Conservation (phyloP, 306 rosid species). For the Prosopis cineraria region DNA sequence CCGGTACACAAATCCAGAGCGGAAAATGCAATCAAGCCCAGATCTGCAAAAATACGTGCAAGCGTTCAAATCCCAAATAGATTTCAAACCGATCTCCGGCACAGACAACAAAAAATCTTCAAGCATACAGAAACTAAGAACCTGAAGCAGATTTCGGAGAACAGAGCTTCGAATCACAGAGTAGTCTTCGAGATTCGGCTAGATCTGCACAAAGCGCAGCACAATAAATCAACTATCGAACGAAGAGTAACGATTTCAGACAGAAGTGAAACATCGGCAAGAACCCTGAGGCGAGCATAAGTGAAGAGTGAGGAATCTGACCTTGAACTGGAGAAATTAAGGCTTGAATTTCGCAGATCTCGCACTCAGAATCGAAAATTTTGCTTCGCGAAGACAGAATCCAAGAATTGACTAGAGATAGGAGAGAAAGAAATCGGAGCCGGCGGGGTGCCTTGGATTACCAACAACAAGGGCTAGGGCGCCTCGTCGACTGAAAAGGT, state of each 20-base stretch:
- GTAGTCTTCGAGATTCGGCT: background rate
- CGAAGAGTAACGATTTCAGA: background rate
- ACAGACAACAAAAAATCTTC: background rate
- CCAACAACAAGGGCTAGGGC: background rate
- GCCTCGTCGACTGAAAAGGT: background rate
- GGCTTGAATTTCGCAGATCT: constrained; percentile 44
- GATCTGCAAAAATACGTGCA: constrained; percentile 39
- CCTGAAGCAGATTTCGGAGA: constrained; percentile 28
- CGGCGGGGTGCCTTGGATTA: background rate
- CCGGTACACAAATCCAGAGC: constrained; percentile 27
- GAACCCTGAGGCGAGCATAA: constrained; percentile 33
- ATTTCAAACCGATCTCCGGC: constrained; percentile 3
- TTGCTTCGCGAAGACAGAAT: constrained; percentile 7
- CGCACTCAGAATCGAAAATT: background rate
- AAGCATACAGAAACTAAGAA: constrained; percentile 27
- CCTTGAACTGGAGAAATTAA: constrained; percentile 42
- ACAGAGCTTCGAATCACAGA: constrained; percentile 16
- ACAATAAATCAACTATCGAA: background rate
- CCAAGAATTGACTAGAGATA: constrained; percentile 22
- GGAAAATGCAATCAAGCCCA: constrained; percentile 30
- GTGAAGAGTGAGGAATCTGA: constrained; percentile 48
- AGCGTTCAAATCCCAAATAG: constrained; percentile 35
- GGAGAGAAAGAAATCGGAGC: background rate
- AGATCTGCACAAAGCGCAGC: constrained; percentile 60
- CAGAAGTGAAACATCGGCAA: background rate